Base-by-base conservation (phyloP, 495 filamentous ascomycete genomes). In the Hypoxylon perforatum region DNA sequence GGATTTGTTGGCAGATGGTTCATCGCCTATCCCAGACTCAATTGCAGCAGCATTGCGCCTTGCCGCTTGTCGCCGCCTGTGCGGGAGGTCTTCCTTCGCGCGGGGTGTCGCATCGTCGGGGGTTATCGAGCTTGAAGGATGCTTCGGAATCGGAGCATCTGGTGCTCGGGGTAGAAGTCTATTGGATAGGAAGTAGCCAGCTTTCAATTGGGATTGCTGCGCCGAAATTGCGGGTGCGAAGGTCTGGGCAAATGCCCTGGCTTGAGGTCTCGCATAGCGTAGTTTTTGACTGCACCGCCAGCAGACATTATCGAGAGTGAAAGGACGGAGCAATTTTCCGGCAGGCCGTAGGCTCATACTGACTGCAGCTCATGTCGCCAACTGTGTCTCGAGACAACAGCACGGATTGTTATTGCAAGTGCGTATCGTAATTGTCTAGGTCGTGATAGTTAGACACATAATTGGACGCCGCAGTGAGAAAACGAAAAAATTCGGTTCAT, bases 161-260 rank as follows among this genome's bases (percentile, higher is more conserved):
- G 64, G 63, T 1, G 56, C 35, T 54, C 66, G 75, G 46, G 65
- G 55, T 33, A 78, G 72, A 38, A 79, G 60, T 47, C 51, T 55
- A 38, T 82, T 82, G 28, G 79, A 79, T 25, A 77, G 51, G 51
- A 82, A 82, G 61, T 78, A 82, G 44, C 74, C 72, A 15, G 76
- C 50, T 47, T 72, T 76, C 25, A 81, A 65, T 21, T 58, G 72
- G 14, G 57, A 44, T 45, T 30, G 45, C 17, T 25, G 50, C 12
- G 57, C 57, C 39, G 70, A 45, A 18, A 71, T 30, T 11, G 62
- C 48, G 0, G 69, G 57, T 9, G 46, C 21, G 19, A 61, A 25
- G 44, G 56, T 45, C 3, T 57, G 63, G 17, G 53, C 19, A 33
- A 63, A 48, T 25, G 14, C n/a, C 45, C 39, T 35, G n/a, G 55